phyloP scores from a whole-genome alignment of 2,329 filamentous ascomycete genomes.

The Aureobasidium sp. region DNA sequence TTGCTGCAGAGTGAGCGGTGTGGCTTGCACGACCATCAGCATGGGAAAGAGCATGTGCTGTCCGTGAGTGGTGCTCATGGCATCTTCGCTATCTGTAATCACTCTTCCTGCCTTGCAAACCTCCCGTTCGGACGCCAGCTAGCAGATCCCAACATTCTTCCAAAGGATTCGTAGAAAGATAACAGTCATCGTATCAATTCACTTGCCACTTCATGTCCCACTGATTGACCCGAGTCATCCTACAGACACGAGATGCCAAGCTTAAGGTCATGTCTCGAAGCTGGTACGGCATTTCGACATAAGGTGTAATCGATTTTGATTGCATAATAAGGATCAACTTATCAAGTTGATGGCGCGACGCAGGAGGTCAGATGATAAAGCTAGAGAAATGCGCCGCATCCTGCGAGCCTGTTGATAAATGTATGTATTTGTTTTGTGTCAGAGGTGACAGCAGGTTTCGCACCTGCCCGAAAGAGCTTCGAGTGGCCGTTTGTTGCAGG shows the following conservation, averaged over 20 bases:
- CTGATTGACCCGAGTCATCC: neutral
- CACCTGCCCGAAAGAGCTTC: constrained; percentile 5
- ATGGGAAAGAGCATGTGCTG: too few relatives aligned
- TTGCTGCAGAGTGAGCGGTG: too few relatives aligned
- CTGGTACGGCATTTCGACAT: neutral
- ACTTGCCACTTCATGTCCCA: neutral
- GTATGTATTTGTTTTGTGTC: constrained; percentile 2
- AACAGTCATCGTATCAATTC: too few relatives aligned
- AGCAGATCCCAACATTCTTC: too few relatives aligned
- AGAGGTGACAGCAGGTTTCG: constrained; percentile 1
- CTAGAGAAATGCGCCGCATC: neutral
- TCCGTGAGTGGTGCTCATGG: too few relatives aligned
- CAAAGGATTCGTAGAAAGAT: too few relatives aligned
- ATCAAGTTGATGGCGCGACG: neutral
- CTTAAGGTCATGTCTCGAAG: neutral
- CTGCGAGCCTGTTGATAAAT: neutral
- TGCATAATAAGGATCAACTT: too few relatives aligned
- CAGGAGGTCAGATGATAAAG: constrained; percentile 2
- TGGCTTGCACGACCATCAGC: too few relatives aligned
- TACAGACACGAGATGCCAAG: neutral
- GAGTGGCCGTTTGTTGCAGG: neutral
- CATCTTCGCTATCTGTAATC: too few relatives aligned
- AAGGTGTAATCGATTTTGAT: neutral
- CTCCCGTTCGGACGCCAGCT: too few relatives aligned
- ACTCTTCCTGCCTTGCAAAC: too few relatives aligned